Percentiles rank a stretch among this genome's conserved stretches.
phyloP scores from a whole-genome alignment of 352 stramenopile genomes.

The Pythium aquatile region DNA sequence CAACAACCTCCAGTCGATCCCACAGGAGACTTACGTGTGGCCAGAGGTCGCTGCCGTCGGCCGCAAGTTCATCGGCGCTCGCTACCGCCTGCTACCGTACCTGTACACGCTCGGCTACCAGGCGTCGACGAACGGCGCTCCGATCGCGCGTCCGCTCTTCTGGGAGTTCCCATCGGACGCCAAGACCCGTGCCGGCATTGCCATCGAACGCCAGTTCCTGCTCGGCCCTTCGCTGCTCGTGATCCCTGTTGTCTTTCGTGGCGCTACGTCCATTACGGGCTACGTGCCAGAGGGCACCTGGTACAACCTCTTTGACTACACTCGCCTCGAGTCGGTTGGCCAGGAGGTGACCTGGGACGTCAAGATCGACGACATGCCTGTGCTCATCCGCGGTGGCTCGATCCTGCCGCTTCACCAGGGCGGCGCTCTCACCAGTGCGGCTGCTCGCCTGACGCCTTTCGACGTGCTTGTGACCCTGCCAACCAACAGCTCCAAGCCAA shows the following conservation, averaged over 20 bases:
- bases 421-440: slow-evolving; percentile 39
- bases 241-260: slow-evolving; percentile 51
- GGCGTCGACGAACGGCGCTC: slow-evolving; percentile 37
- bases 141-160: slow-evolving; percentile 56
- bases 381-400: slow-evolving; percentile 49
- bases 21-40: slow-evolving; percentile 75
- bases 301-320: slow-evolving; percentile 62
- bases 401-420: slow-evolving; percentile 50
- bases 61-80: slow-evolving; percentile 60
- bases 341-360: slow-evolving; percentile 30
- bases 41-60: slow-evolving; percentile 43
- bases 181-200: slow-evolving; percentile 13
- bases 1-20: slow-evolving; percentile 52
- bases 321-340: slow-evolving; percentile 31
- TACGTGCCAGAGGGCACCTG: slow-evolving; percentile 48
- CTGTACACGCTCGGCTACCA: slow-evolving; percentile 77
- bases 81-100: slow-evolving; percentile 78
- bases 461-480: slow-evolving; percentile 48
- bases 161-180: slow-evolving; percentile 61
- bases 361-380: slow-evolving; percentile 57
- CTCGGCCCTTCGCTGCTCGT: slow-evolving; percentile 41
- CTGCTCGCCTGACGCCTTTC: slow-evolving; percentile 45
- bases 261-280: slow-evolving; percentile 40
- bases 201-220: slow-evolving; percentile 53
- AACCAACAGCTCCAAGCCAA: slow-evolving; percentile 9